phyloP scores from a whole-genome alignment of 208 protist species.

The Leishmania arabica region DNA sequence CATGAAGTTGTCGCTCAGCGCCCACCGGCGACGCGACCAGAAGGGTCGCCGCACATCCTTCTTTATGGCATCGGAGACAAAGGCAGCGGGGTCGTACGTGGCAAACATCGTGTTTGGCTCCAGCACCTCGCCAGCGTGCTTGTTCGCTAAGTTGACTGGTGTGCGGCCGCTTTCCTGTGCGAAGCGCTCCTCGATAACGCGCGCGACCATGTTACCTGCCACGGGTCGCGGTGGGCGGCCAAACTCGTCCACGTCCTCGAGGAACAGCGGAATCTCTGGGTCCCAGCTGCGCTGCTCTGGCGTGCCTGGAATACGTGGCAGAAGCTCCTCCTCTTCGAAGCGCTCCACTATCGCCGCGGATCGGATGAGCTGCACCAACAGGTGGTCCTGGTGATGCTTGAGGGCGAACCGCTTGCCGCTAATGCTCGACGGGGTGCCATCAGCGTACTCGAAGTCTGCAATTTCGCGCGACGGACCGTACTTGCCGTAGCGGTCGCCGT shows the following conservation, averaged over 20 bases:
- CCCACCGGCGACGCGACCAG: conserved; percentile 87
- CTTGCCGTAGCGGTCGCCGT: conserved; percentile 68
- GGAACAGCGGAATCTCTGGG: conserved; percentile 84
- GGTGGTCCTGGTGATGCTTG: conserved; percentile 88
- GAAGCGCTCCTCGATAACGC: conserved; percentile 66
- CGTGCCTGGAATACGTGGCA: conserved; percentile 81
- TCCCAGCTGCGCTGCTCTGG: conserved; percentile 89
- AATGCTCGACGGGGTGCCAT: conserved; percentile 80
- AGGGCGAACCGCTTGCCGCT: conserved; percentile 70
- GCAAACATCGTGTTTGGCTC: conserved; percentile 87
- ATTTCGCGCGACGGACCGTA: conserved; percentile 81
- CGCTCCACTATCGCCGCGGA: conserved; percentile 80
- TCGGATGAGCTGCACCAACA: conserved; percentile 88
- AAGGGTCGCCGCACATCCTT: conserved; percentile 53
- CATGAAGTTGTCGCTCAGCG: conserved; percentile 85
- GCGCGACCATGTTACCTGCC: conserved; percentile 31
- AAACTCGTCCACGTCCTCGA: conserved; percentile 85
- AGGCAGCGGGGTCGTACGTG: conserved; percentile 74
- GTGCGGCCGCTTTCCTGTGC: conserved; percentile 32
- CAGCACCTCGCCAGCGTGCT: conserved; percentile 66
- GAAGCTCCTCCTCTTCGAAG: conserved; percentile 51
- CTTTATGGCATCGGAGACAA: conserved; percentile 57
- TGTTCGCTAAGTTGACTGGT: conserved; percentile 62
- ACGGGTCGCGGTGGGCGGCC: conserved; percentile 49
- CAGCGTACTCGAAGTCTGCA: conserved; percentile 84